Base-by-base conservation (phyloP, 768 basidiomycete species). In the Hemileccinum impolitum region DNA sequence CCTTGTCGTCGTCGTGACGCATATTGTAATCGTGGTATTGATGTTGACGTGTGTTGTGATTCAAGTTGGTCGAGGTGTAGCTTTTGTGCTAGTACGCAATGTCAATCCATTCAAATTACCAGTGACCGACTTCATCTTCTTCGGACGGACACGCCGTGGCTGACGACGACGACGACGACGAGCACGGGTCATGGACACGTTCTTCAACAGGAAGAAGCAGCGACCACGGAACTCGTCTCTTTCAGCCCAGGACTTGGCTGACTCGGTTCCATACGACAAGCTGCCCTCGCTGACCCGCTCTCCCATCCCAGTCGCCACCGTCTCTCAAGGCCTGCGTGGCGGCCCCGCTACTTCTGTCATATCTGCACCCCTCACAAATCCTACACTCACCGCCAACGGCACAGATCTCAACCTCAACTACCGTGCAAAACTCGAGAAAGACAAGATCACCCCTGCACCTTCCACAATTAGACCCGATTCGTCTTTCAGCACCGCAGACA, bases 361-460 rank as follows among this genome's bases (percentile, higher is more conserved):
- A 55, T 90, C 87, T 26, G 90, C 89, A 5, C 89, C 89, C 8
- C 84, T 86, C 59, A 90, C 89, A 21, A 92, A 92, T 59, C 89
- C 89, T 6, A 81, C 82, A 12, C 79, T 91, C 48, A 88, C 87
- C 2, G 51, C 77, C 38, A 73, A 79, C 56, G 90, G 89, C 34
- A 82, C 84, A 10, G 86, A 88, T 53, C 70, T 88, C 60, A 90
- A 87, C 54, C 68, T 87, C 60, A 90, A 79, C 56, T 79, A 75
- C 41, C 76, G 75, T 50, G 66, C 67, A 46, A 78, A 72, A 60
- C 62, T 66, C 21, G 87, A 85, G 46, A 70, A 82, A 51, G 84
- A 85, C 39, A 73, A 72, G 45, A 63, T 69, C 17, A 60, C 70
- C 47, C 53, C 60, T 32, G 50, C 58, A 58, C 50, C 55, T 43